Evolutionary conservation across 2,329 filamentous ascomycete genomes (phyloP).

Genomic region (Trichothecium roseum): DNA sequence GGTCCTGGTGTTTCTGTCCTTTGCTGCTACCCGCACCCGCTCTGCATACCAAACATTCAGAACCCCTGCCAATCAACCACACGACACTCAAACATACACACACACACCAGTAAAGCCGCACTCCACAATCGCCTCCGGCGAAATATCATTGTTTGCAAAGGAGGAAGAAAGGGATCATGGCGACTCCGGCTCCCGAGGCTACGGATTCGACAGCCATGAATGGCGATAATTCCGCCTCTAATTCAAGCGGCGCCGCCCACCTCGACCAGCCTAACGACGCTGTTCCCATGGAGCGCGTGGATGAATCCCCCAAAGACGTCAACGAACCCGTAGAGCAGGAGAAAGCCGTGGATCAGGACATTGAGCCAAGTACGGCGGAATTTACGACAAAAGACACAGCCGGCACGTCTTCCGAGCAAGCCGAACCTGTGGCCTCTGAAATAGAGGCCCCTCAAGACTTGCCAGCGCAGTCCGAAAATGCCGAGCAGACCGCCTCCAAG

Average conservation of each 20-base stretch:
- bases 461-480: slow-evolving; percentile 5
- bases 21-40: no score
- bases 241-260: slow-evolving; percentile 14
- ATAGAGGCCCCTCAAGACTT: slow-evolving; percentile 7
- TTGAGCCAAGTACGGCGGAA: slow-evolving; percentile 4
- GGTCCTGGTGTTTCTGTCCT: no score
- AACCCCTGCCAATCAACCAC: no score
- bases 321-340: slow-evolving; percentile 3
- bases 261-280: slow-evolving; percentile 25
- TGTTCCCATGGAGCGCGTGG: slow-evolving; percentile 24
- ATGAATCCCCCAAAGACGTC: slow-evolving; percentile 8
- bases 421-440: slow-evolving; percentile 3
- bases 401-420: slow-evolving; percentile 9
- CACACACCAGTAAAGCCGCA: no score
- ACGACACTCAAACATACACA: no score
- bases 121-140: no score
- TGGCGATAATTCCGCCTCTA: no score
- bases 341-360: slow-evolving; percentile 1
- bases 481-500: slow-evolving; percentile 14
- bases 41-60: no score
- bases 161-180: no score
- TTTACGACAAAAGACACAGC: slow-evolving; percentile 7
- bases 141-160: no score
- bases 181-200: no score
- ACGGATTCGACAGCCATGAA: no score